These are phyloP conservation scores for Penium margaritaceum DNA, from an alignment of 139 green algal genomes.

Conservation along the genomic window DNA sequence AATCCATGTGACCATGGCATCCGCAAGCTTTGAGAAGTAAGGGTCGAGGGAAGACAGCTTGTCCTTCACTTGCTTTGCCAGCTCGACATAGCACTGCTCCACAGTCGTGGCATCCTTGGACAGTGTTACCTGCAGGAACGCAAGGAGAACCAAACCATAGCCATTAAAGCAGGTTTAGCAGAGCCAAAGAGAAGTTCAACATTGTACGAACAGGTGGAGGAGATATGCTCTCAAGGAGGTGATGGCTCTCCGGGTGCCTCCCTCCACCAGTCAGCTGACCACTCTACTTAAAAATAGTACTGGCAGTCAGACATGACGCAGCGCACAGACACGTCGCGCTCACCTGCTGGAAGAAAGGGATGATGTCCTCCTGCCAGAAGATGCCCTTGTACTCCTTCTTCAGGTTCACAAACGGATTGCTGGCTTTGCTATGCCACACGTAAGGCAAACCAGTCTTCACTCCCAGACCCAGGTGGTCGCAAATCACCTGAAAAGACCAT, in stretches of 20 bases:
- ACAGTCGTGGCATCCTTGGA: slow-evolving; percentile 55
- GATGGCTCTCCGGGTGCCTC: too few species aligned
- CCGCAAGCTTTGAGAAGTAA: slow-evolving; percentile 89
- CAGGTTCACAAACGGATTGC: slow-evolving; percentile 92
- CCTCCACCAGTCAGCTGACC: neutral
- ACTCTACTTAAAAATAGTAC: too few species aligned
- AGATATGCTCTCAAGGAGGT: too few species aligned
- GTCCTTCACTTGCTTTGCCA: slow-evolving; percentile 69
- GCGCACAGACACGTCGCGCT: neutral
- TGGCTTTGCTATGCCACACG: slow-evolving; percentile 93
- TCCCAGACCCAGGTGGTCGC: slow-evolving; percentile 81
- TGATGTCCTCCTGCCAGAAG: slow-evolving; percentile 83
- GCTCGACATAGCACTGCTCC: slow-evolving; percentile 72
- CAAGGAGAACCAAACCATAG: too few species aligned
- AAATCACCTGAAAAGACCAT: slow-evolving; percentile 67
- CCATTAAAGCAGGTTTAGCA: too few species aligned
- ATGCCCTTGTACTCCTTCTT: slow-evolving; percentile 97
- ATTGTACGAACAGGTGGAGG: too few species aligned
- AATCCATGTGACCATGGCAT: slow-evolving; percentile 87
- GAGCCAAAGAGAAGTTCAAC: too few species aligned
- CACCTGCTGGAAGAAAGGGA: slow-evolving; percentile 61
- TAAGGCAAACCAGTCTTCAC: slow-evolving; percentile 94
- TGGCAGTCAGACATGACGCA: too few species aligned
- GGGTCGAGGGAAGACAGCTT: slow-evolving; percentile 76
- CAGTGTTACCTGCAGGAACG: too few species aligned